Evolutionary conservation across 139 green algal genomes (phyloP).

Genomic region (Coelastrella sp.): DNA sequence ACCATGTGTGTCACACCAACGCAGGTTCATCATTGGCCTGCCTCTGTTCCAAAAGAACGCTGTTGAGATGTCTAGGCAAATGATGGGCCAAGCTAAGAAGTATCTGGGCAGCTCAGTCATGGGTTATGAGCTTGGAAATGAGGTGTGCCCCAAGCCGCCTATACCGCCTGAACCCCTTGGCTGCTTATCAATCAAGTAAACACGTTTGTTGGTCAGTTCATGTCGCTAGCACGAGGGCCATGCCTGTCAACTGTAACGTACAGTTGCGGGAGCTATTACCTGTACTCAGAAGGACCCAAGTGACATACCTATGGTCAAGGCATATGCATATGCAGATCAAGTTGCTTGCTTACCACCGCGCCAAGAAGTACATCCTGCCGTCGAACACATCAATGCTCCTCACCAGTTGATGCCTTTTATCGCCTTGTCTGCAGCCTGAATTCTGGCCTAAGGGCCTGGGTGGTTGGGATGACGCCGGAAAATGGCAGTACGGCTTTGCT

Average conservation of each 20-base stretch:
- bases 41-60: conserved; percentile 37
- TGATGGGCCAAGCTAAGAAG: conserved; percentile 26
- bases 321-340: too few species aligned
- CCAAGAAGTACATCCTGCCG: too few species aligned
- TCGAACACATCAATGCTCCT: too few species aligned
- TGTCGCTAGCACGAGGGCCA: too few species aligned
- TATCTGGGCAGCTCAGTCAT: conserved; percentile 13
- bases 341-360: too few species aligned
- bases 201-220: neutral
- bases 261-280: too few species aligned
- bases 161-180: too few species aligned
- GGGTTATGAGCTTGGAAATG: conserved; percentile 43
- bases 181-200: too few species aligned
- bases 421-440: conserved; percentile 37
- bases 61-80: conserved; percentile 15
- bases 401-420: neutral
- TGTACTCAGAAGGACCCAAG: too few species aligned
- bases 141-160: neutral
- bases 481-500: conserved; percentile 25
- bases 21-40: conserved; percentile 46
- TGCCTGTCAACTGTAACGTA: too few species aligned
- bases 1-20: neutral
- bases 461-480: neutral
- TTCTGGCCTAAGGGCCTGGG: conserved; percentile 46
- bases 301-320: too few species aligned